These are phyloP conservation scores for Penicillium bialowiezense DNA, from an alignment of 495 filamentous ascomycete species.

Conservation along the genomic window DNA sequence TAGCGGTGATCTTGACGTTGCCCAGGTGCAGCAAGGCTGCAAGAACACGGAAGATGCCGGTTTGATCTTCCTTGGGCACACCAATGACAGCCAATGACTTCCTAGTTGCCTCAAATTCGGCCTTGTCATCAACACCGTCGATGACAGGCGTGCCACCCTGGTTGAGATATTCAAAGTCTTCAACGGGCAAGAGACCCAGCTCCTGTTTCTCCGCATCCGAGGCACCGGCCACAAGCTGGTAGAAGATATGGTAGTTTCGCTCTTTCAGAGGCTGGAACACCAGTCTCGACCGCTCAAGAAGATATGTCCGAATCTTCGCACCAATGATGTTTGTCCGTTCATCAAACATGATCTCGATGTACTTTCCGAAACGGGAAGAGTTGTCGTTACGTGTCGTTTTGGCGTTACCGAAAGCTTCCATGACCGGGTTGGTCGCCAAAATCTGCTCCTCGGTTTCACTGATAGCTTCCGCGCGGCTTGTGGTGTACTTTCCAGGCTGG, in stretches of 20 bases:
- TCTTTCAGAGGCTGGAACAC: constrained; percentile 99
- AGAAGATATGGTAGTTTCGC: constrained; percentile 99
- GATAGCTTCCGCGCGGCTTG: constrained; percentile 81
- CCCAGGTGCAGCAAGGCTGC: constrained; percentile 92
- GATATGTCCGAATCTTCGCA: constrained; percentile 92
- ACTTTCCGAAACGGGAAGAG: constrained; percentile 98
- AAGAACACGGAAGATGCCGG: constrained; percentile 85
- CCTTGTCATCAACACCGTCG: constrained; percentile 92
- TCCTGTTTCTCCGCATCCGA: constrained; percentile 80
- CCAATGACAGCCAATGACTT: constrained; percentile 86
- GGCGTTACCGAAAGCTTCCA: constrained; percentile 99
- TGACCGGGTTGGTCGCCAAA: constrained; percentile 96
- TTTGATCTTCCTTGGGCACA: constrained; percentile 68
- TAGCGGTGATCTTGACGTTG: constrained; percentile 91
- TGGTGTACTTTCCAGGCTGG: constrained; percentile 73
- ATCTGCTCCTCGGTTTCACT: constrained; percentile 99
- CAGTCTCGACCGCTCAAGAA: constrained; percentile 90
- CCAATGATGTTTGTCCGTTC: constrained; percentile 94
- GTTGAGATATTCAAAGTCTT: constrained; percentile 94
- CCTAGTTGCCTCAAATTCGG: constrained; percentile 85
- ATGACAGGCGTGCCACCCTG: constrained; percentile 90
- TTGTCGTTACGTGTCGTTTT: constrained; percentile 99
- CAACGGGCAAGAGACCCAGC: constrained; percentile 71
- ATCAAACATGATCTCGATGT: constrained; percentile 99
- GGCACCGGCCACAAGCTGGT: constrained; percentile 93